A percentile compares a stretch with the other conserved stretches of the same genome.
phyloP scores from a whole-genome alignment of 176 grass and related monocot genomes.

The Luzula sylvatica region DNA sequence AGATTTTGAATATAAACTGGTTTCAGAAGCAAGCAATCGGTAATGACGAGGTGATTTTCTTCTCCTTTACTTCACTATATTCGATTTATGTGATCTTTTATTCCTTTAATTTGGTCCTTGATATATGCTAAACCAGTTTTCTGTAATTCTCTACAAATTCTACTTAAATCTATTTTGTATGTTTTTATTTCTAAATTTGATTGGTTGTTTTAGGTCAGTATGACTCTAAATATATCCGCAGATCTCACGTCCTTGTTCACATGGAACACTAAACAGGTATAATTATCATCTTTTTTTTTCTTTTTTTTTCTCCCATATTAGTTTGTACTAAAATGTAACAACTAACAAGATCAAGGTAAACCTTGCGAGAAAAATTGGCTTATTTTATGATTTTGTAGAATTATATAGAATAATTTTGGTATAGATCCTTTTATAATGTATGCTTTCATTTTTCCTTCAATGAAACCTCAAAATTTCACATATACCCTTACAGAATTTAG shows the following conservation, averaged over 20 bases:
- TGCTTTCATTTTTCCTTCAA: background rate
- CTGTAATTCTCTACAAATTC: too few relatives aligned
- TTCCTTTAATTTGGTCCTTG: too few relatives aligned
- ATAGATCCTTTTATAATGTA: background rate
- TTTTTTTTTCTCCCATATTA: background rate
- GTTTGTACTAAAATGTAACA: background rate
- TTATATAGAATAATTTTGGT: background rate
- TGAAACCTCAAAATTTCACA: background rate
- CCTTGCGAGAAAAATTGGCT: conserved; percentile 1
- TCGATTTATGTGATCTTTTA: too few relatives aligned
- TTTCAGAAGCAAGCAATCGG: conserved; percentile 95
- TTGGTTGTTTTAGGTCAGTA: conserved; percentile 54
- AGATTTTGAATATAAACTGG: conserved; percentile 98
- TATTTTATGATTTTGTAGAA: background rate
- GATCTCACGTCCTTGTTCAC: conserved; percentile 94
- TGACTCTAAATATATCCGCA: conserved; percentile 89
- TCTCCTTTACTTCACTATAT: background rate
- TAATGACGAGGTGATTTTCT: conserved; percentile 71
- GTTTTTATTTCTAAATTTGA: conserved; percentile 3
- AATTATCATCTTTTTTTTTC: background rate
- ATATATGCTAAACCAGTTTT: too few relatives aligned
- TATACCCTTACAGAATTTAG: background rate
- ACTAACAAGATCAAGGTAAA: background rate
- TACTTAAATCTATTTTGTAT: background rate
- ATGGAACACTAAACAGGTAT: conserved; percentile 99